Evolutionary conservation across 2,329 filamentous ascomycete genomes (phyloP), one percentile per base, ranked within the genome.

Genomic region (Trichoderma hamatum): DNA sequence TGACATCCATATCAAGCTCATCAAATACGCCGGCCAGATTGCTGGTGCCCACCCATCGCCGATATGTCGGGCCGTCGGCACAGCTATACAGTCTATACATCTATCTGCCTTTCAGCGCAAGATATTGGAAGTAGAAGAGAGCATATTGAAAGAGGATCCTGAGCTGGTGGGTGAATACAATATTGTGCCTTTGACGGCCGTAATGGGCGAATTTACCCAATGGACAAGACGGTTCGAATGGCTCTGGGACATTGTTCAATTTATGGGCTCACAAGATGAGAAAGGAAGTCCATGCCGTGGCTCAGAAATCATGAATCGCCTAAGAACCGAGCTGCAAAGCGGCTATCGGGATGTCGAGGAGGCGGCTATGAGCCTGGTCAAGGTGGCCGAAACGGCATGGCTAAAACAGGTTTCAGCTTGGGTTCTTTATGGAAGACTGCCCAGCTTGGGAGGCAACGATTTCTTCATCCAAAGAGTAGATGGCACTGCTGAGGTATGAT

Each of bases 161-260:
- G 87, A 84, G 7, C 88, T 92, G 69, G 95, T 98, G 1, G 95
- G 95, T 52, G 95, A 92, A 1, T 97, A 97, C 78, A 91, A 95
- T 71, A 96, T 97, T 71, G 95, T 98, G 26, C 95, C 96, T 3
- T 81, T 99, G 73, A 96, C 96, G 61, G 90, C 90, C 1, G 86
- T 98, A 24, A 89, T 97, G 32, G 87, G 86, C 5, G 91, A 96
- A 75, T 97, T 98, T 75, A 89, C 91, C n/a, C 90, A 88, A 54
- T 98, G 95, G 95, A 91, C 87, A 58, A 87, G 93, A 74, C 85
- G 90, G 43, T 87, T 98, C 84, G 90, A 94, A 74, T 98, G 95
- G 93, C 84, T 97, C 24, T 92, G 91, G 89, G 85, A 88, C 36
- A 81, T 94, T 59, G 86, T 88, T 39, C 85, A 87, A 73, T 92